A percentile compares a stretch with the other conserved stretches of the same genome.
phyloP scores from a whole-genome alignment of 495 filamentous ascomycete species.

The Penicillium cataractarum region DNA sequence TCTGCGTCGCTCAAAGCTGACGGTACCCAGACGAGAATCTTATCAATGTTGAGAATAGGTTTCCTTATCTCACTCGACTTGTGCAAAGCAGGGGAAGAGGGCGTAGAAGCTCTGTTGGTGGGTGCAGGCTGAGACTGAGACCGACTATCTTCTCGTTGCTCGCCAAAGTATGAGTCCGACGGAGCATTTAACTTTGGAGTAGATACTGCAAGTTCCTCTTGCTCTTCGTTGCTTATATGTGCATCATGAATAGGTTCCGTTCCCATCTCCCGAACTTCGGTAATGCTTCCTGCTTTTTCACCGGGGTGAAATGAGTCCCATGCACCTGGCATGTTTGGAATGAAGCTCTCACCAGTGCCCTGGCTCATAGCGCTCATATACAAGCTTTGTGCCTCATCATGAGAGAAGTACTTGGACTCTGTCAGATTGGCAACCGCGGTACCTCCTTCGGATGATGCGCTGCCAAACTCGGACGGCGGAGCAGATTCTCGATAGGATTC shows the following conservation, averaged over 20 bases:
- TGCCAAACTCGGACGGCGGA: slow-evolving; percentile 31
- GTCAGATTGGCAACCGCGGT: slow-evolving; percentile 55
- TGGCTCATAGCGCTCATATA: slow-evolving; percentile 80
- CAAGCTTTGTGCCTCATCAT: slow-evolving; percentile 94
- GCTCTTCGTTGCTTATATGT: background rate
- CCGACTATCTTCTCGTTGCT: slow-evolving; percentile 16
- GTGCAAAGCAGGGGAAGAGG: slow-evolving; percentile 24
- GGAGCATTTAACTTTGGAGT: slow-evolving; percentile 37
- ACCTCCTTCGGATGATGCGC: slow-evolving; percentile 24
- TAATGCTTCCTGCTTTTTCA: background rate
- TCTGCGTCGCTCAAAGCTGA: slow-evolving; percentile 22
- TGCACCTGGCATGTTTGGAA: slow-evolving; percentile 59
- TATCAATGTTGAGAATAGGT: slow-evolving; percentile 39
- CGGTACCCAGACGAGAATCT: slow-evolving; percentile 42
- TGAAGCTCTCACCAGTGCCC: slow-evolving; percentile 39
- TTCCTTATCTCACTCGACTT: slow-evolving; percentile 37
- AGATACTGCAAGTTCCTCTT: slow-evolving; percentile 27
- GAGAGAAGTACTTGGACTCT: slow-evolving; percentile 80
- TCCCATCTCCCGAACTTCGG: background rate
- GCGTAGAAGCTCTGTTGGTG: slow-evolving; percentile 25
- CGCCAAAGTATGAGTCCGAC: slow-evolving; percentile 19
- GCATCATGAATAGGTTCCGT: background rate
- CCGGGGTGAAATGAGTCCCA: slow-evolving; percentile 54
- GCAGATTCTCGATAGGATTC: slow-evolving; percentile 18
- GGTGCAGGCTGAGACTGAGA: slow-evolving; percentile 16